A percentile compares a stretch with the other conserved stretches of the same genome.
phyloP scores from a whole-genome alignment of 23 red algal genomes.

The Gracilaria vermiculophylla region DNA sequence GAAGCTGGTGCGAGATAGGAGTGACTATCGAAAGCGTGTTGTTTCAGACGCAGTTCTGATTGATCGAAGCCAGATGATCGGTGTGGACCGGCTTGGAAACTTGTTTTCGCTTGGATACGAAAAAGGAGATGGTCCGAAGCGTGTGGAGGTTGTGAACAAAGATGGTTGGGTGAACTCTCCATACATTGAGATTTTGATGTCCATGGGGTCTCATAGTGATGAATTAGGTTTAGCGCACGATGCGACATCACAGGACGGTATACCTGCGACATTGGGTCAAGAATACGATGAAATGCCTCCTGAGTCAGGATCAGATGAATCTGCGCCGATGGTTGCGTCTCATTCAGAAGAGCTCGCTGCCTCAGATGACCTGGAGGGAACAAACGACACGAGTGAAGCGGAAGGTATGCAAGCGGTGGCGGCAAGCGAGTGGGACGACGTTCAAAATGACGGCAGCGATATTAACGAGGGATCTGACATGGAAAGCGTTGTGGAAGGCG shows the following conservation, averaged over 20 bases:
- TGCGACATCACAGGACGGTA: neutral
- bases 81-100: slow-evolving; percentile 32
- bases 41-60: slow-evolving; percentile 62
- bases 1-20: slow-evolving; percentile 42
- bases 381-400: neutral
- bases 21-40: slow-evolving; percentile 32
- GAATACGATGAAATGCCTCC: slow-evolving; percentile 12
- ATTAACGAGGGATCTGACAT: neutral
- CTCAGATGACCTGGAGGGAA: neutral
- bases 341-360: neutral
- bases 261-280: neutral
- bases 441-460: neutral
- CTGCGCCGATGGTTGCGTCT: neutral
- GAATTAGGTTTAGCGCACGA: neutral
- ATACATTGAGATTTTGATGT: neutral
- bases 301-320: neutral
- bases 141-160: neutral
- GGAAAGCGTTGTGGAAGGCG: neutral
- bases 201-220: neutral
- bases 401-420: neutral
- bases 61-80: slow-evolving; percentile 32
- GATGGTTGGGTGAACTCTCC: slow-evolving; percentile 2
- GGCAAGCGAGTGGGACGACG: neutral
- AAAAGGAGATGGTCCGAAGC: slow-evolving; percentile 18
- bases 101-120: slow-evolving; percentile 69